These are phyloP conservation scores for Arxiozyma bovina DNA, from an alignment of 1,139 yeast species.

Conservation along the genomic window DNA sequence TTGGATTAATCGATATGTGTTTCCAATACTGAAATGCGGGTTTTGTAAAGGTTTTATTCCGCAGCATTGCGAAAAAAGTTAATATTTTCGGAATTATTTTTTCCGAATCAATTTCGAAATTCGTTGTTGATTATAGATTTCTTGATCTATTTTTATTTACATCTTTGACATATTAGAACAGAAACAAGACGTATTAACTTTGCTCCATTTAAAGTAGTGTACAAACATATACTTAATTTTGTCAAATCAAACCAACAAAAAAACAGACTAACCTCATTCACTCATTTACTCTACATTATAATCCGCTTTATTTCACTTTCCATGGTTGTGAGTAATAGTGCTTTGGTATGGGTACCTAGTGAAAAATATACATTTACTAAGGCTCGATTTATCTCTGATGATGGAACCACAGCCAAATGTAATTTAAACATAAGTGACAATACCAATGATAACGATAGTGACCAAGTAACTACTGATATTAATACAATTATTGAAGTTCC, in stretches of 20 bases:
- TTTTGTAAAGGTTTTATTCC: no score
- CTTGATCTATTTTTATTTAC: neutral
- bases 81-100: neutral
- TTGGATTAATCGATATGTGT: no score
- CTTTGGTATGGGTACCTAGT: conserved; percentile 80
- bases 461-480: conserved; percentile 21
- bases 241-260: no score
- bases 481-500: conserved; percentile 31
- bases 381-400: conserved; percentile 44
- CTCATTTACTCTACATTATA: neutral
- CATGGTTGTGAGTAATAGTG: conserved; percentile 5
- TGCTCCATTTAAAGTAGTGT: neutral
- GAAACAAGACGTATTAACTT: no score
- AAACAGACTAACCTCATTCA: neutral
- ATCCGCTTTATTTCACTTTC: neutral
- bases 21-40: no score
- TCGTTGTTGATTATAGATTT: neutral
- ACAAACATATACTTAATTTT: neutral
- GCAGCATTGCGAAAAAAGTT: no score
- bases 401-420: conserved; percentile 15
- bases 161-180: neutral
- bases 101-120: neutral
- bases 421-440: conserved; percentile 11
- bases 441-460: conserved; percentile 10
- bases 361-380: conserved; percentile 53